Evolutionary conservation across 768 basidiomycete genomes (phyloP).

Genomic region (Grammothele lineata): DNA sequence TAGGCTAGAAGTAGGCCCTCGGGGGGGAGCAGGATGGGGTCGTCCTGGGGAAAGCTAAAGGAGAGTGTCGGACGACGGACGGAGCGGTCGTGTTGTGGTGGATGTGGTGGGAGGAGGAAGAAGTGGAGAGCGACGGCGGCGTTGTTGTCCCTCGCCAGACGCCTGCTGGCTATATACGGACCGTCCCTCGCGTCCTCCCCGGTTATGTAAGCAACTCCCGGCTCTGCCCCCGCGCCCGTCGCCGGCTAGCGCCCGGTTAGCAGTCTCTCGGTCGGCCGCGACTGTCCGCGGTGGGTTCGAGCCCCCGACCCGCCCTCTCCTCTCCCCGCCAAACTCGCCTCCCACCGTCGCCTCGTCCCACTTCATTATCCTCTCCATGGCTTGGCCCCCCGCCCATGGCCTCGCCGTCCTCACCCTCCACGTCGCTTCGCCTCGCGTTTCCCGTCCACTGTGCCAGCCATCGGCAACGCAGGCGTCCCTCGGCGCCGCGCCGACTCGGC

Average conservation of each 20-base stretch:
- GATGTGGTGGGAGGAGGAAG: constrained; percentile 7
- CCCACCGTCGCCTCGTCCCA: not conserved
- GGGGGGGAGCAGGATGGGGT: not conserved
- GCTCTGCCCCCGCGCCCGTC: not conserved
- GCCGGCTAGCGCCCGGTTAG: too few relatives aligned
- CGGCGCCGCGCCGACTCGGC: too few relatives aligned
- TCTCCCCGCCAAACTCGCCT: not conserved
- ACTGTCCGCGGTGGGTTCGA: not conserved
- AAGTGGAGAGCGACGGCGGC: constrained; percentile 3
- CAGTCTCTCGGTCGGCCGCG: constrained; percentile 10
- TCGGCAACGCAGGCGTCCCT: too few relatives aligned
- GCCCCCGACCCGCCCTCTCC: too few relatives aligned
- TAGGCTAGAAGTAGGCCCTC: not conserved
- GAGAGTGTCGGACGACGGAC: constrained; percentile 16
- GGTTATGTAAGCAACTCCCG: constrained; percentile 6
- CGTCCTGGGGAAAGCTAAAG: constrained; percentile 11
- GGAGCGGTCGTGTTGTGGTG: too few relatives aligned
- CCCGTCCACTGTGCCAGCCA: too few relatives aligned
- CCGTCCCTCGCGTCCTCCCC: constrained; percentile 2
- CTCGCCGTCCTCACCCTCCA: too few relatives aligned
- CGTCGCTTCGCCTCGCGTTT: too few relatives aligned
- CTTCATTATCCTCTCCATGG: too few relatives aligned
- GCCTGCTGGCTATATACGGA: constrained; percentile 10
- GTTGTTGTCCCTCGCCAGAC: constrained; percentile 3
- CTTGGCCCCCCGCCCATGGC: too few relatives aligned